phyloP scores from a whole-genome alignment of 768 basidiomycete species.

The Psilocybe cyanescens region DNA sequence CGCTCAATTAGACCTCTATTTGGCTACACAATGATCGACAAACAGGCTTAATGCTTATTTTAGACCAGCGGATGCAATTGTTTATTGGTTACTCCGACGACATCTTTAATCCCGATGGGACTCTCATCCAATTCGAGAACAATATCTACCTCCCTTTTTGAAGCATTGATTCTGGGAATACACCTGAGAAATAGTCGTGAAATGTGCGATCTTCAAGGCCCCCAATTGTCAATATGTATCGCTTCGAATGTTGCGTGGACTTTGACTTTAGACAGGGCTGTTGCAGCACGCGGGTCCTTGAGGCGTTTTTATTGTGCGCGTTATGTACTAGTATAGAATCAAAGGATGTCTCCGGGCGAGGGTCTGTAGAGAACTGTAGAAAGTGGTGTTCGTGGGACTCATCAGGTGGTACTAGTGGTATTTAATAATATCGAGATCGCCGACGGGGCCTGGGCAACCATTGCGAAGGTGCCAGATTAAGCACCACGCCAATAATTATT shows the following conservation, averaged over 20 bases:
- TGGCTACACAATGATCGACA: conserved; percentile 2
- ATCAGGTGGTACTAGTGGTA: conserved; percentile 14
- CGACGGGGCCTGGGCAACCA: conserved; percentile 30
- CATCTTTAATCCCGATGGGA: too few relatives aligned
- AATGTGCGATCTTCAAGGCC: too few relatives aligned
- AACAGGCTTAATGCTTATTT: background rate
- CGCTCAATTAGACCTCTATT: background rate
- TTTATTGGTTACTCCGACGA: background rate
- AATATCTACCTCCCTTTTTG: too few relatives aligned
- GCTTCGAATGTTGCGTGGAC: background rate
- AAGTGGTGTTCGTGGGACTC: conserved; percentile 11
- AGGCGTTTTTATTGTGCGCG: background rate
- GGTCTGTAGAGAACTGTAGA: background rate
- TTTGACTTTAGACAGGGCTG: background rate
- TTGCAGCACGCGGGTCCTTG: background rate
- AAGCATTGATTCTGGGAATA: background rate
- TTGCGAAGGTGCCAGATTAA: conserved; percentile 32
- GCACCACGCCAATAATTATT: conserved; percentile 24
- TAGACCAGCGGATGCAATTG: background rate
- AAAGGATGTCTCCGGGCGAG: background rate
- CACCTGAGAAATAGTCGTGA: background rate
- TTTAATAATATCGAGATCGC: conserved; percentile 18
- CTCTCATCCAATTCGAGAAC: background rate
- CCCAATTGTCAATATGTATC: background rate
- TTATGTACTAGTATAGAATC: background rate